Conservation (phyloP, 805 yeast genomes). For the Brettanomyces custersianus region DNA sequence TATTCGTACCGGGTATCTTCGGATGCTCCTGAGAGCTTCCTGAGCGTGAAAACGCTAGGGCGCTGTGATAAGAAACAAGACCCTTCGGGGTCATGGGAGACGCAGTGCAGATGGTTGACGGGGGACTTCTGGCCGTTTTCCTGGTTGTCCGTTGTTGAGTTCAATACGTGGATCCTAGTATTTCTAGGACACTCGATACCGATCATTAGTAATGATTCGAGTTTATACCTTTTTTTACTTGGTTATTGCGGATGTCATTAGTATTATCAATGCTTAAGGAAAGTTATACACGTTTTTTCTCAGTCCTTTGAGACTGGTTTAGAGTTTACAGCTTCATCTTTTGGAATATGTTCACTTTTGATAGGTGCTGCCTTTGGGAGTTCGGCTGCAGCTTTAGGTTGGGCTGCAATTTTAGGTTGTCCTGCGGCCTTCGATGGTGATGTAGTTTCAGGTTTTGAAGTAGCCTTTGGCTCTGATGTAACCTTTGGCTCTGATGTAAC, state of each 20-base stretch:
- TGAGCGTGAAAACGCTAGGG: slow-evolving; percentile 30
- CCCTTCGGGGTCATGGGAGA: slow-evolving; percentile 23
- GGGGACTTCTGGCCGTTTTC: slow-evolving; percentile 2
- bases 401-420: too few relatives aligned
- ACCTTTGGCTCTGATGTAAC: background rate
- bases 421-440: too few relatives aligned
- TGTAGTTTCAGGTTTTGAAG: background rate
- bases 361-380: too few relatives aligned
- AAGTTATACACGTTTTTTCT: background rate
- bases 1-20: slow-evolving; percentile 9
- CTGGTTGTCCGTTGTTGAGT: slow-evolving; percentile 25
- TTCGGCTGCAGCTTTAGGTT: too few relatives aligned
- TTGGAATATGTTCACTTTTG: too few relatives aligned
- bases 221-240: background rate
- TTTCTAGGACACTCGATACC: slow-evolving; percentile 30
- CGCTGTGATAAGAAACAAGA: slow-evolving; percentile 27
- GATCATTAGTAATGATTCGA: slow-evolving; percentile 25
- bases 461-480: background rate
- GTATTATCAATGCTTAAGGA: background rate
- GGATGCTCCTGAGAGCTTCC: slow-evolving; percentile 29
- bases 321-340: background rate
- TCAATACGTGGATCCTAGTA: slow-evolving; percentile 28
- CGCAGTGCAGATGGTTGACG: slow-evolving; percentile 31
- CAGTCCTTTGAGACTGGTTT: background rate
- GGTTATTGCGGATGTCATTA: background rate